Base-by-base conservation (phyloP, 139 green algal genomes). In the Chlorella sp. region DNA sequence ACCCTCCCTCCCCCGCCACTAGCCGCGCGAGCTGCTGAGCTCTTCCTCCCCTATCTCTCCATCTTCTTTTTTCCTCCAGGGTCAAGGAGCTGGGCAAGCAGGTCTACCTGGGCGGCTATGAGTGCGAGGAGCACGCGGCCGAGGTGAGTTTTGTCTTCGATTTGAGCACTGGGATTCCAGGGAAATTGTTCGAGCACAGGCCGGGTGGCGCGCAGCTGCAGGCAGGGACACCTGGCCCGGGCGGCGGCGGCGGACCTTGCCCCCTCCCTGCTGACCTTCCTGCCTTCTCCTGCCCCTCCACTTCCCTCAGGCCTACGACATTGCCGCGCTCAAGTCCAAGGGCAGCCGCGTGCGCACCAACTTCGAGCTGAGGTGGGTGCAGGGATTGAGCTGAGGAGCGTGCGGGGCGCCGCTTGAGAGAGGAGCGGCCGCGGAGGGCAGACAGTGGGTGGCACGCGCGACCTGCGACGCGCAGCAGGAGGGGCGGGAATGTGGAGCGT, bases 81-180 rank as follows among this genome's bases (percentile, higher is more conserved):
- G 84, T 97, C 14, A 94, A 93, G 77, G 90, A 96, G 15, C 79
- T 95, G 25, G 89, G 90, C 0, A 67, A 86, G n/a, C 92, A 97
- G 80, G 84, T 90, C 11, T 90, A 90, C 64, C 80, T 90, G 62
- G 83, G 80, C 43, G 90, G 90, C 19, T 94, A 93, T 56, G 89
- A 93, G 79, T 69, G 89, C 19, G 93, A 98, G 83, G 93, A 94
- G 61, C 91, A 95, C 58, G 94, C 94, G 27, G 94, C 94, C 1
- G 93, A 97, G 80, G n/a, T n/a, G n/a, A n/a, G n/a, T n/a, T n/a
- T n/a, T n/a, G n/a, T n/a, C n/a, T n/a, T n/a, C n/a, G n/a, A n/a
- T n/a, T n/a, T n/a, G n/a, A n/a, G n/a, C n/a, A n/a, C n/a, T n/a
- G n/a, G n/a, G n/a, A n/a, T n/a, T n/a, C n/a, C n/a, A n/a, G n/a